Base-by-base conservation (phyloP, 345 rosid genomes). In the Acer saccharum region DNA sequence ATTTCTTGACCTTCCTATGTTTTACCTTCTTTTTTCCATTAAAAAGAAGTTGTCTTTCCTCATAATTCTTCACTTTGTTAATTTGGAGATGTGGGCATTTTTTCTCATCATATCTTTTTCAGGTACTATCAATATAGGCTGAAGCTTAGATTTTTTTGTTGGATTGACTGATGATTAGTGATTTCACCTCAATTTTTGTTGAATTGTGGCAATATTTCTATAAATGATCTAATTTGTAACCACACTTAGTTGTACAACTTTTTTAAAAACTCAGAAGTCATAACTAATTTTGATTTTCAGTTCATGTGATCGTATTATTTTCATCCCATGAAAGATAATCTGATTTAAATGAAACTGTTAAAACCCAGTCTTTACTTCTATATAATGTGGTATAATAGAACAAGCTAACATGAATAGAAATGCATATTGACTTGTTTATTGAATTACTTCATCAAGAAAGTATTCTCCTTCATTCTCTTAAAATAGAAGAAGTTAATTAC, bases 31-130 rank as follows among this genome's bases (percentile, higher is more conserved):
- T 18, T 32, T 57, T 5, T 14, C n/a, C 57, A 10, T 25, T 29
- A 18, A 50, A 14, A 10, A 50, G 3, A 50, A 50, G 3, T 50
- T 14, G 4, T 50, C 16, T 79, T 58, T 64, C 21, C 27, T 68
- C 14, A 43, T 27, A 13, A 18, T 20, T 68, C 73, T 54, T n/a
- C 16, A 44, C 62, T 3, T 16, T 43, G 27, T 43, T 46, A 14
- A 20, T 39, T 18, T 65, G 52, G 41, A 21, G 23, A 65, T 18
- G 29, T n/a, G 29, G 46, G n/a, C 41, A 16, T 18, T 18, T 10
- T 78, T 78, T 71, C 27, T 55, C 52, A 55, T 71, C 21, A 5
- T 71, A 8, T 27, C 57, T 2, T 27, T 69, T 52, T 21, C 55
- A 46, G 48, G 55, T 44, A 21, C 20, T n/a, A 11, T 44, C n/a